Evolutionary conservation across 768 basidiomycete species (phyloP), one percentile per base, ranked within the genome.

Genomic region (Macrolepiota dolichaula): DNA sequence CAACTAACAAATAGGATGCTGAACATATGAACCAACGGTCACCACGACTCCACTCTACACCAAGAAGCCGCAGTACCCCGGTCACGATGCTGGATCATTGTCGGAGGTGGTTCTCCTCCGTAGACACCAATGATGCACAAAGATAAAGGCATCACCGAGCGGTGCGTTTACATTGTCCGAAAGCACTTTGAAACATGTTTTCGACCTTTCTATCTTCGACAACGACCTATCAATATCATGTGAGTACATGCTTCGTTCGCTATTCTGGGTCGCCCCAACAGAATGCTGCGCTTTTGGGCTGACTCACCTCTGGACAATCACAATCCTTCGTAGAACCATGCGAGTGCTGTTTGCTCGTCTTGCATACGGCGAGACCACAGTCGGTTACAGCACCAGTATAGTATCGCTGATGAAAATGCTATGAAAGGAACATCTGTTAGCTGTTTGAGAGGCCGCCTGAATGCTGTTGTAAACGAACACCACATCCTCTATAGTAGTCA

Each of bases 371-470:
- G 15, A 74, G 75, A 36, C 63, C 60, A 62, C 80, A 81, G 65
- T 81, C 80, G 42, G 64, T 67, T 24, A 69, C 72, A 65, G 77
- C 76, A 25, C 80, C 80, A 44, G 80, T 80, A 63, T 74, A 80
- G 65, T 79, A 80, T n/a, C 78, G 74, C 40, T 77, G 77, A 57
- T 80, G 79, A 70, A 80, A 81, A 60, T 80, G 80, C 80, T 80
- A 62, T 17, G 46, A 60, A 65, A 59, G 32, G 44, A 5, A 53
- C 51, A 57, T 50, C 65, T 53, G 67, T 64, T 13, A 35, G 47
- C 40, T 17, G 11, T 7, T 63, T 40, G 55, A 15, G 38, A 52
- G 19, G 37, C 5, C 24, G 29, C 46, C 25, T n/a, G 50, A n/a
- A 25, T 17, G 37, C 35, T 37, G 13, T 46, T 17, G 36, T 24